Evolutionary conservation across 2,329 filamentous ascomycete genomes (phyloP).

Genomic region (Trichoderma sp.): DNA sequence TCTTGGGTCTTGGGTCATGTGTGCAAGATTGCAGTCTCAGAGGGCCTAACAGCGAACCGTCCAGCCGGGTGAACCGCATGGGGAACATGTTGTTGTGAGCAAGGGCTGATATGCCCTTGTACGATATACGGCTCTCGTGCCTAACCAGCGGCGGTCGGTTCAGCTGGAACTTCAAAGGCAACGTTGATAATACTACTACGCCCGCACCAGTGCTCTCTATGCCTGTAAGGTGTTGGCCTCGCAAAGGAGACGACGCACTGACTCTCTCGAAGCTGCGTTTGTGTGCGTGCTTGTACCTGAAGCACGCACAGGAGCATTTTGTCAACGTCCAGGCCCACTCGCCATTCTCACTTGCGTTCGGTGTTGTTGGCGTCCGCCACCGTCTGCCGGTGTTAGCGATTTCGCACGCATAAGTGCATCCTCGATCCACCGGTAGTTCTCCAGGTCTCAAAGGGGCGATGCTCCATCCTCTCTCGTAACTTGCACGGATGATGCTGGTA

Average conservation of each 20-base stretch:
- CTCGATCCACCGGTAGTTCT: slow-evolving; percentile 18
- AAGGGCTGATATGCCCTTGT: slow-evolving; percentile 9
- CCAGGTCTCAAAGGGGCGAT: slow-evolving; percentile 11
- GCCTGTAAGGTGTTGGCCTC: slow-evolving; percentile 4
- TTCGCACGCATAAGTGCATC: slow-evolving; percentile 14
- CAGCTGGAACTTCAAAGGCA: not conserved
- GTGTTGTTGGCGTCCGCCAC: slow-evolving; percentile 7
- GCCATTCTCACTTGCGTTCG: not conserved
- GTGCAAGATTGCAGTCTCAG: slow-evolving; percentile 23
- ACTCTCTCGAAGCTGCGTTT: not conserved
- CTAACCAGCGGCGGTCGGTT: not conserved
- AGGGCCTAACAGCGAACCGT: slow-evolving; percentile 29
- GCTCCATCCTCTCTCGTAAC: not conserved
- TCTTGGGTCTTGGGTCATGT: slow-evolving; percentile 26
- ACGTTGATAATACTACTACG: not conserved
- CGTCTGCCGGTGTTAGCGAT: not conserved
- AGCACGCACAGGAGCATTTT: not conserved
- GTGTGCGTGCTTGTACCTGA: not conserved
- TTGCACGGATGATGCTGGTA: not conserved
- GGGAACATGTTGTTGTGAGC: slow-evolving; percentile 10
- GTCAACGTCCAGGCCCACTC: not conserved
- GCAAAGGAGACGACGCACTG: not conserved
- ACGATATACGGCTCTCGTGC: slow-evolving; percentile 15
- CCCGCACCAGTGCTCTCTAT: not conserved
- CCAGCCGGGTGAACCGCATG: slow-evolving; percentile 27